Evolutionary conservation across 345 rosid species (phyloP).

Genomic region (Mercurialis annua): DNA sequence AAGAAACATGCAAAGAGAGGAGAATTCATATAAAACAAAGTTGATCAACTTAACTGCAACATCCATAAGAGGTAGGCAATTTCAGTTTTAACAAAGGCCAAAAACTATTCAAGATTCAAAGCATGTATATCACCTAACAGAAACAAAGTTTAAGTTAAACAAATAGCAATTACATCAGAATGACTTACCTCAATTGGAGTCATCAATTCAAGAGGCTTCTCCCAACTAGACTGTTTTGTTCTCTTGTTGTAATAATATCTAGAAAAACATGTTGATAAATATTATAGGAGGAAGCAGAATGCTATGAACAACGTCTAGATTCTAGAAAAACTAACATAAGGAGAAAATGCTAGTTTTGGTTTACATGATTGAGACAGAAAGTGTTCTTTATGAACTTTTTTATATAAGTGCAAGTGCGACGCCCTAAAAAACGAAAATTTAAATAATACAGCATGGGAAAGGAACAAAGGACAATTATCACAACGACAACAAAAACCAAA

Average conservation of each 20-base stretch:
- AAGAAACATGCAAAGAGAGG: constrained; percentile 43
- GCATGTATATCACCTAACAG: constrained; percentile 1
- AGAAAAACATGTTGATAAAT: constrained; percentile 18
- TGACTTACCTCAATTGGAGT: constrained; percentile 87
- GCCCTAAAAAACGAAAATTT: neutral
- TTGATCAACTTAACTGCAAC: constrained; percentile 25
- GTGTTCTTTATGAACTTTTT: neutral
- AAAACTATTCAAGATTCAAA: constrained; percentile 7
- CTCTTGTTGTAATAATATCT: constrained; percentile 95
- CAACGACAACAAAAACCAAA: constrained; percentile 28
- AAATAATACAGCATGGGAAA: neutral
- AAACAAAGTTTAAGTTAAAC: constrained; percentile 7
- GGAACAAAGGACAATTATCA: neutral
- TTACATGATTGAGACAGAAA: too few species aligned
- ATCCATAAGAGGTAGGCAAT: constrained; percentile 24
- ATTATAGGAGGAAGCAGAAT: neutral
- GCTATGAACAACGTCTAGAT: neutral
- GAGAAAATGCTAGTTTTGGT: neutral
- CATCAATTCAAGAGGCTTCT: constrained; percentile 93
- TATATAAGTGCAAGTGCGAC: too few species aligned
- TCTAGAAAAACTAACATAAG: constrained; percentile 1
- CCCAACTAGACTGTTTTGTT: constrained; percentile 97
- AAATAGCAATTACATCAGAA: constrained; percentile 4
- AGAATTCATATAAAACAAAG: constrained; percentile 33
- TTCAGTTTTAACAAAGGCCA: constrained; percentile 12